phyloP scores from a whole-genome alignment of 2,329 filamentous ascomycete species.

The Exophiala sideris region DNA sequence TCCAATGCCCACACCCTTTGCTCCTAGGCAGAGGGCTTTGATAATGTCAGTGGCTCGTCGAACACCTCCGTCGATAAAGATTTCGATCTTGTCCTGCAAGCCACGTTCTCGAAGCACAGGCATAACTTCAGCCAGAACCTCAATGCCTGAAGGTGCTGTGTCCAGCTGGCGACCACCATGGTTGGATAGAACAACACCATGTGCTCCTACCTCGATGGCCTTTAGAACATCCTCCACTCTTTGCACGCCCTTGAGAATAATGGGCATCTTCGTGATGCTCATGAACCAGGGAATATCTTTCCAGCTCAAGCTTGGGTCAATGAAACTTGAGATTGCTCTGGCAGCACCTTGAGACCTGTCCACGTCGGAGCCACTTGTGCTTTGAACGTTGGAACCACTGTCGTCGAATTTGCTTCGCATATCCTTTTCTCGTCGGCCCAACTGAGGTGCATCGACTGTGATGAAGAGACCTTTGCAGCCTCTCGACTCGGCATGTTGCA shows the following conservation, averaged over 20 bases:
- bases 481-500: conserved; percentile 83
- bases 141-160: conserved; percentile 81
- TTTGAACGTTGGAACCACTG: conserved; percentile 76
- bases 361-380: conserved; percentile 61
- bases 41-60: conserved; percentile 89
- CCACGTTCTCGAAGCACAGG: conserved; percentile 73
- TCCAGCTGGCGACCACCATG: conserved; percentile 94
- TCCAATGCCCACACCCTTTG: conserved; percentile 88
- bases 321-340: conserved; percentile 91
- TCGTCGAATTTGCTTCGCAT: conserved; percentile 93
- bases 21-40: conserved; percentile 90
- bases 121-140: conserved; percentile 91
- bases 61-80: conserved; percentile 88
- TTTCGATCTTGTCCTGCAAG: conserved; percentile 72
- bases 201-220: conserved; percentile 76
- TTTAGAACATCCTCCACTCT: conserved; percentile 89
- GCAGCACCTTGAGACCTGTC: conserved; percentile 91
- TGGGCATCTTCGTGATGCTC: conserved; percentile 87
- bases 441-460: conserved; percentile 93
- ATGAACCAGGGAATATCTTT: conserved; percentile 92
- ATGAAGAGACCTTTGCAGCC: conserved; percentile 97
- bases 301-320: conserved; percentile 92
- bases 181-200: conserved; percentile 91
- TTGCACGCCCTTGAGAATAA: conserved; percentile 94
- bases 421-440: conserved; percentile 93